Conservation (phyloP, 495 filamentous ascomycete genomes). For the Penicillium tannophilum region DNA sequence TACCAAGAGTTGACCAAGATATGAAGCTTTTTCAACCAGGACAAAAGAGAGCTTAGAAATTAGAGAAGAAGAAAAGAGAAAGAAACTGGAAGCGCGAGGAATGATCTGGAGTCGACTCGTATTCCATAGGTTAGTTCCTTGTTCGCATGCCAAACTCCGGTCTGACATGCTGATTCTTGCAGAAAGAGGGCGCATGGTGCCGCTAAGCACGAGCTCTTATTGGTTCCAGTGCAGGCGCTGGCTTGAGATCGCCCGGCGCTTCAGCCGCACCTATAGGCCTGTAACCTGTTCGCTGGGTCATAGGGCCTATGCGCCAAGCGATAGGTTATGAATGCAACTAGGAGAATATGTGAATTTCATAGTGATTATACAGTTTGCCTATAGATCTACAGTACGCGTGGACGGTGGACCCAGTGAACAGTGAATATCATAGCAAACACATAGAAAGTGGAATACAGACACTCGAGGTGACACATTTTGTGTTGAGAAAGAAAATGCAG, state of each 20-base stretch:
- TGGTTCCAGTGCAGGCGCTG: neutral
- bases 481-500: constrained; percentile 17
- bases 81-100: neutral
- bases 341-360: neutral
- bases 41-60: neutral
- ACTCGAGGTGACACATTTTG: constrained; percentile 15
- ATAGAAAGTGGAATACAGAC: constrained; percentile 3
- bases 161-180: neutral
- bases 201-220: neutral
- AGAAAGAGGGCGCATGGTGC: neutral
- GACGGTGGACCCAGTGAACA: neutral
- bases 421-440: constrained; percentile 6
- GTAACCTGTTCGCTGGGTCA: neutral
- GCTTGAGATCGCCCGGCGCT: neutral
- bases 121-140: neutral
- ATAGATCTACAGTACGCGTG: neutral
- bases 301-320: neutral
- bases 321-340: neutral
- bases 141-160: neutral
- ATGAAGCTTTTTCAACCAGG: neutral
- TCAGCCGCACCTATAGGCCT: neutral
- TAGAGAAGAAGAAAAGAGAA: neutral
- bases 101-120: neutral
- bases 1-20: neutral
- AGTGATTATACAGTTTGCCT: neutral